Evolutionary conservation across 1,139 yeast genomes (phyloP).

Genomic region (Hyphopichia wangnamkhiaoensis): DNA sequence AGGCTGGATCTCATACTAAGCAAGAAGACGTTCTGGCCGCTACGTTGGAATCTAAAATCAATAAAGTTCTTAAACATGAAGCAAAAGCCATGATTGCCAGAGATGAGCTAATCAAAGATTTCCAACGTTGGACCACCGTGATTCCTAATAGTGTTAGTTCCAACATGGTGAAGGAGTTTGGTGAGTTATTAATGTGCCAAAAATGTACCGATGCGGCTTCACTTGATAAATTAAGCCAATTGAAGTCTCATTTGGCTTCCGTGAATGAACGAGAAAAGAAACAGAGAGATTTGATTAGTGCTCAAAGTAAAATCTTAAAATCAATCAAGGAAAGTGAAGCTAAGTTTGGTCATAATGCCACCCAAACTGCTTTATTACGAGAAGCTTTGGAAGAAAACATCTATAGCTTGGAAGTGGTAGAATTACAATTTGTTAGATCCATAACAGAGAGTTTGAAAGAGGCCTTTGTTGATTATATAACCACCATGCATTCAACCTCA

Average conservation of each 20-base stretch:
- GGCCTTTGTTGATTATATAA: slow-evolving; percentile 43
- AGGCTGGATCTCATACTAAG: background rate
- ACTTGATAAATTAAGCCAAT: slow-evolving; percentile 40
- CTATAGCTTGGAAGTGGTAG: slow-evolving; percentile 50
- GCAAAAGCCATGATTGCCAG: slow-evolving; percentile 32
- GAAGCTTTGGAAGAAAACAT: slow-evolving; percentile 54
- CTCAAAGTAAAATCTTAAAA: slow-evolving; percentile 34
- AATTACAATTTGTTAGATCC: slow-evolving; percentile 50
- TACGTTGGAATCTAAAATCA: slow-evolving; percentile 23
- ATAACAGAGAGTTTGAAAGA: slow-evolving; percentile 46
- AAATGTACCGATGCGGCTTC: slow-evolving; percentile 28
- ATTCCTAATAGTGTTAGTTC: slow-evolving; percentile 43
- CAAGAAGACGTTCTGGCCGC: slow-evolving; percentile 14
- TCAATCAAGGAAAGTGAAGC: slow-evolving; percentile 42
- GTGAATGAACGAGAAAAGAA: slow-evolving; percentile 55
- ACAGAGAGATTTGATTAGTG: slow-evolving; percentile 33
- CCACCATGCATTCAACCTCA: slow-evolving; percentile 36
- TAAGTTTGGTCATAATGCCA: slow-evolving; percentile 46
- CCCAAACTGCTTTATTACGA: slow-evolving; percentile 37
- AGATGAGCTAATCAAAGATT: slow-evolving; percentile 36
- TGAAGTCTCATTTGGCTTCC: slow-evolving; percentile 42
- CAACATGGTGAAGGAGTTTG: slow-evolving; percentile 40
- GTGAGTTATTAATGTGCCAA: slow-evolving; percentile 38
- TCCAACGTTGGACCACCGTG: slow-evolving; percentile 42
- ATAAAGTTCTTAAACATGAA: slow-evolving; percentile 35